Percentiles rank a stretch among this genome's conserved stretches.
phyloP scores from a whole-genome alignment of 1,139 yeast species.

The Taphrina populina region DNA sequence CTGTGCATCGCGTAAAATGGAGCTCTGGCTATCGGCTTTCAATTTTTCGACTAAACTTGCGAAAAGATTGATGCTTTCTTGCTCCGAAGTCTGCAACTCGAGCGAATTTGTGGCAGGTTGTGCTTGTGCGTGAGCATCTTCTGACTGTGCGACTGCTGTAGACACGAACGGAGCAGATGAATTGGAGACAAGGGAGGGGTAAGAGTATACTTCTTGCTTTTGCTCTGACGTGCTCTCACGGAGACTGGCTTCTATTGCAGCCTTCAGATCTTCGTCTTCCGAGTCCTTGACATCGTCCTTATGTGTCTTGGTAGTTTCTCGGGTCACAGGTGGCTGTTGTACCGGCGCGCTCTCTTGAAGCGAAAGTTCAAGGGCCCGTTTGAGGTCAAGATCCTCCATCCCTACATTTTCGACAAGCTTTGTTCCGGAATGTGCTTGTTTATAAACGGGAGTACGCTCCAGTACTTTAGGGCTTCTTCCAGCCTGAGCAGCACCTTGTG shows the following conservation, averaged over 20 bases:
- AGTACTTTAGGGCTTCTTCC: neutral
- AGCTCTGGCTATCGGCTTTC: constrained; percentile 53
- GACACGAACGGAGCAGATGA: constrained; percentile 36
- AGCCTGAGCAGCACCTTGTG: neutral
- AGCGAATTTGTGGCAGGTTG: constrained; percentile 34
- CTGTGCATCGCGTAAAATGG: constrained; percentile 60
- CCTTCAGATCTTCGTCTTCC: constrained; percentile 88
- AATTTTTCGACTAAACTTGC: constrained; percentile 62
- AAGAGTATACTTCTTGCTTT: neutral
- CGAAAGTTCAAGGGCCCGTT: constrained; percentile 74
- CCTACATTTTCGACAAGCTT: constrained; percentile 9
- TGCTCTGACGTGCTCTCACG: constrained; percentile 50
- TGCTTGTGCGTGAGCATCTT: constrained; percentile 36
- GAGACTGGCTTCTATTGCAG: constrained; percentile 93
- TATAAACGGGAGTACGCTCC: neutral
- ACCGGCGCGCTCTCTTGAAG: constrained; percentile 53
- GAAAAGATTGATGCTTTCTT: constrained; percentile 66
- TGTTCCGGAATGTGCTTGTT: constrained; percentile 33
- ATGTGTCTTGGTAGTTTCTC: constrained; percentile 36
- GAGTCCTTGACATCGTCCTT: constrained; percentile 52
- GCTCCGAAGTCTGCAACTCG: constrained; percentile 60
- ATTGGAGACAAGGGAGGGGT: constrained; percentile 31
- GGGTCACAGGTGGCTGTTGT: neutral
- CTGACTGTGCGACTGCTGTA: too few relatives aligned
- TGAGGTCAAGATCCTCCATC: constrained; percentile 60